Evolutionary conservation across 805 yeast species (phyloP).

Genomic region (Hemisphaericaspora nanyangensis): DNA sequence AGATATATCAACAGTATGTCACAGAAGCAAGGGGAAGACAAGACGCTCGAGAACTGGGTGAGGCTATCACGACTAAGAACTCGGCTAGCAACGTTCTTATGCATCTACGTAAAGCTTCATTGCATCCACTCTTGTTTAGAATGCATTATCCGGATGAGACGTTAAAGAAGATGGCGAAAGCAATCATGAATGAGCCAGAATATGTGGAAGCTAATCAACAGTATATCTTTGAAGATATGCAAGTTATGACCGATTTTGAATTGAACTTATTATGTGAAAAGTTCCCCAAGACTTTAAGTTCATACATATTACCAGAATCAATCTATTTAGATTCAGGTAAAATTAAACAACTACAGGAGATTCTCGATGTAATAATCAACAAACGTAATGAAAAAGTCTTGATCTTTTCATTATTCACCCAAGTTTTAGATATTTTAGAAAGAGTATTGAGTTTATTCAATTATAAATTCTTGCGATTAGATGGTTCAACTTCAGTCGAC

Average conservation of each 20-base stretch:
- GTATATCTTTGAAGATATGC: constrained; percentile 90
- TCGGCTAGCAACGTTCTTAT: constrained; percentile 71
- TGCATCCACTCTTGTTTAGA: constrained; percentile 88
- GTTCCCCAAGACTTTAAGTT: constrained; percentile 62
- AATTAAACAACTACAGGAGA: constrained; percentile 49
- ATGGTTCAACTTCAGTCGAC: constrained; percentile 93
- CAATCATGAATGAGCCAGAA: constrained; percentile 75
- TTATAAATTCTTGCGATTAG: constrained; percentile 76
- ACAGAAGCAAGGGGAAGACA: constrained; percentile 44
- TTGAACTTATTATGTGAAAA: constrained; percentile 67
- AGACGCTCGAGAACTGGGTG: constrained; percentile 34
- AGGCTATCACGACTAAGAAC: constrained; percentile 9
- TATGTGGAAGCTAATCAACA: constrained; percentile 74
- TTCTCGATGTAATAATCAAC: constrained; percentile 55
- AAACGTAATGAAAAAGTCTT: constrained; percentile 65
- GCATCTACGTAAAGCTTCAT: constrained; percentile 86
- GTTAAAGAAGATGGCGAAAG: constrained; percentile 65
- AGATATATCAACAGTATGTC: constrained; percentile 61
- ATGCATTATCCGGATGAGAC: constrained; percentile 51
- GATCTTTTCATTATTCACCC: constrained; percentile 89
- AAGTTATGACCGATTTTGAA: constrained; percentile 90
- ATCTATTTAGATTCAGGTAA: constrained; percentile 75
- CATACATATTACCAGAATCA: constrained; percentile 49
- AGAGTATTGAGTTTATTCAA: constrained; percentile 58
- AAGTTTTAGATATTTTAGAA: constrained; percentile 85